Evolutionary conservation across 2,329 filamentous ascomycete genomes (phyloP), one percentile per base, ranked within the genome.

Genomic region (Ustulina deusta): DNA sequence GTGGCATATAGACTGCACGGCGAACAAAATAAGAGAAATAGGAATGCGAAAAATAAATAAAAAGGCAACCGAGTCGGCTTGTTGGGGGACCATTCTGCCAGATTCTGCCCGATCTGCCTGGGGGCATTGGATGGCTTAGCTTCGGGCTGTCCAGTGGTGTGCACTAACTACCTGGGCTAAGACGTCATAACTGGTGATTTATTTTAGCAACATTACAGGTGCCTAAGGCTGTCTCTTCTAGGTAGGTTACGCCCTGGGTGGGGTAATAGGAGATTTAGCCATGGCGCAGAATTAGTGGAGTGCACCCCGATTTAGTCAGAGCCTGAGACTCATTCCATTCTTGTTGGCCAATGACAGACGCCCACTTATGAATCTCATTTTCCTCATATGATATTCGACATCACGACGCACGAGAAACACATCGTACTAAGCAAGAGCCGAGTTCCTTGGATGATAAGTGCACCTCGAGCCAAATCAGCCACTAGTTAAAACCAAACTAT

Each of bases 281-380:
- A 36, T 36, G 34, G 10, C 17, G 38, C 17, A 40, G 9, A 40
- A 13, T 7, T 7, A 9, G 3, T 15, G 34, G 6, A 11, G 34
- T 36, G 6, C 38, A 10, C 17, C 13, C 17, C 17, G 7, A 44
- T n/a, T 44, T 44, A 20, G 40, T 44, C 3, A 20, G 17, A 17
- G 13, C 29, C 29, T 3, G 7, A 32, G 29, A 7, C 29, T 32
- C 29, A 44, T 44, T 44, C 13, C 40, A 17, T 15, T 2, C 13
- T 44, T 15, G 11, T 44, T 15, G 7, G 17, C 60, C 60, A 63
- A 63, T 63, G 11, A 56, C 4, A 46, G 40, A 4, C 42, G 1
- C 22, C 48, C 22, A 61, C n/a, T 52, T n/a, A n/a, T n/a, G n/a
- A 34, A 11, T 25, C 36, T 22, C 40, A 57, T 51, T 63, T 38